phyloP scores from a whole-genome alignment of 2,329 filamentous ascomycete genomes.

The Phoma sp. region DNA sequence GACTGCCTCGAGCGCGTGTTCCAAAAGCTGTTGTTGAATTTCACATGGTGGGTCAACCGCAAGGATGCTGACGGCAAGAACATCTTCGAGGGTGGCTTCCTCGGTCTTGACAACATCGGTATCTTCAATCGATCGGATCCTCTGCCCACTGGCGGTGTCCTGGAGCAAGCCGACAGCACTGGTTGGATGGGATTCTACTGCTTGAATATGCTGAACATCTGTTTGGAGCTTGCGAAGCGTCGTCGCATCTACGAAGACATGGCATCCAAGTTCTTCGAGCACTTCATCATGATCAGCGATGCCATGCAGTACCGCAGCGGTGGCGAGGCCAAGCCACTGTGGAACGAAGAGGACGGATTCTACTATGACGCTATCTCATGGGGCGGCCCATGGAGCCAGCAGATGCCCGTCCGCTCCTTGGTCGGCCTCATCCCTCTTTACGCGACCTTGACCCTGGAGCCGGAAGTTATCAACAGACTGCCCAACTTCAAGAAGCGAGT shows the following conservation, averaged over 20 bases:
- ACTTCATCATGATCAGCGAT: slow-evolving; percentile 97
- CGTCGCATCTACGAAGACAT: slow-evolving; percentile 95
- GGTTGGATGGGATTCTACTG: slow-evolving; percentile 99
- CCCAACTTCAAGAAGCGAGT: slow-evolving; percentile 92
- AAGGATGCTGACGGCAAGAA: slow-evolving; percentile 96
- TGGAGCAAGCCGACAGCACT: slow-evolving; percentile 96
- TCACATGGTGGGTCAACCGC: slow-evolving; percentile 99
- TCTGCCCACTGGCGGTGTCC: slow-evolving; percentile 86
- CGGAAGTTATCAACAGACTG: slow-evolving; percentile 88
- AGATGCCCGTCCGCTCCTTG: slow-evolving; percentile 88
- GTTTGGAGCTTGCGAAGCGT: slow-evolving; percentile 92
- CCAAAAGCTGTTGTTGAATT: slow-evolving; percentile 93
- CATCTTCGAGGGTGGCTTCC: slow-evolving; percentile 94
- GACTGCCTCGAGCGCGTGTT: slow-evolving; percentile 97
- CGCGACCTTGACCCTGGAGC: slow-evolving; percentile 89
- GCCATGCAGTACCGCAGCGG: slow-evolving; percentile 80
- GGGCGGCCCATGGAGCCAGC: slow-evolving; percentile 91
- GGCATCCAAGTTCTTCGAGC: slow-evolving; percentile 98
- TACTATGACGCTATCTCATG: slow-evolving; percentile 99
- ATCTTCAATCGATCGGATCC: slow-evolving; percentile 97
- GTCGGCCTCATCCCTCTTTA: slow-evolving; percentile 94
- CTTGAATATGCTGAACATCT: slow-evolving; percentile 95
- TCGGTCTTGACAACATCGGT: slow-evolving; percentile 96
- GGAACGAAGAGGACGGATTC: slow-evolving; percentile 97
- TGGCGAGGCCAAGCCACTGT: slow-evolving; percentile 80